Conservation (phyloP, 2,329 filamentous ascomycete species). For the Blastomyces silverae region DNA sequence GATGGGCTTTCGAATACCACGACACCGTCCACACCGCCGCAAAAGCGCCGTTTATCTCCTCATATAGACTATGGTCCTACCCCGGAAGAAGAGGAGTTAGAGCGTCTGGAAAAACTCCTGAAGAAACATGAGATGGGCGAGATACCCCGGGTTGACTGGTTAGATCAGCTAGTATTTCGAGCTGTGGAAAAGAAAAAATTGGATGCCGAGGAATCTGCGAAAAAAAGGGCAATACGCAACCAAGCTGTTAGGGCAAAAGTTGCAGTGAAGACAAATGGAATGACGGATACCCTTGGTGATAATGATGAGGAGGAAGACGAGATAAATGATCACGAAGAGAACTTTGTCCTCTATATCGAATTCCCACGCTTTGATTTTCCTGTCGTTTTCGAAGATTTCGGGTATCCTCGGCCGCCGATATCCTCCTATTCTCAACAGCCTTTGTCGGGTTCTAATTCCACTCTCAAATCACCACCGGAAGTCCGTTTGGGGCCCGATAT, state of each 20-base stretch:
- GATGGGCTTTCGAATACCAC: constrained; percentile 75
- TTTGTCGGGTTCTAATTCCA: constrained; percentile 59
- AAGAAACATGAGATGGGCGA: constrained; percentile 99
- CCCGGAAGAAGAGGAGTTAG: constrained; percentile 77
- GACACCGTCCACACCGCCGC: constrained; percentile 64
- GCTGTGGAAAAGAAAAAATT: constrained; percentile 72
- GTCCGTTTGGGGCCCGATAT: constrained; percentile 89
- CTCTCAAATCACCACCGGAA: constrained; percentile 74
- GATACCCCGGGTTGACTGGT: constrained; percentile 86
- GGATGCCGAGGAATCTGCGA: constrained; percentile 57
- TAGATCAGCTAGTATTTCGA: constrained; percentile 89
- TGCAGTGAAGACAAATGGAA: constrained; percentile 24
- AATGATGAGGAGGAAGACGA: constrained; percentile 29
- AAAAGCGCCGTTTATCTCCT: constrained; percentile 48
- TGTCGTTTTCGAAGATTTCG: constrained; percentile 87
- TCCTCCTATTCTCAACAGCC: constrained; percentile 63
- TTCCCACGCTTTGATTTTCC: constrained; percentile 93
- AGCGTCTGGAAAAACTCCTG: constrained; percentile 79
- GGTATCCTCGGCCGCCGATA: constrained; percentile 79
- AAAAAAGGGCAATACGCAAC: constrained; percentile 46
- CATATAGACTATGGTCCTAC: constrained; percentile 44
- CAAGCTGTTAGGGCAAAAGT: constrained; percentile 31
- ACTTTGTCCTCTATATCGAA: constrained; percentile 82
- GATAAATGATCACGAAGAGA: constrained; percentile 45
- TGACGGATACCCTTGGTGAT: constrained; percentile 21